A percentile compares a stretch with the other conserved stretches of the same genome.
phyloP scores from a whole-genome alignment of 345 rosid genomes.

The Camelina laxa region DNA sequence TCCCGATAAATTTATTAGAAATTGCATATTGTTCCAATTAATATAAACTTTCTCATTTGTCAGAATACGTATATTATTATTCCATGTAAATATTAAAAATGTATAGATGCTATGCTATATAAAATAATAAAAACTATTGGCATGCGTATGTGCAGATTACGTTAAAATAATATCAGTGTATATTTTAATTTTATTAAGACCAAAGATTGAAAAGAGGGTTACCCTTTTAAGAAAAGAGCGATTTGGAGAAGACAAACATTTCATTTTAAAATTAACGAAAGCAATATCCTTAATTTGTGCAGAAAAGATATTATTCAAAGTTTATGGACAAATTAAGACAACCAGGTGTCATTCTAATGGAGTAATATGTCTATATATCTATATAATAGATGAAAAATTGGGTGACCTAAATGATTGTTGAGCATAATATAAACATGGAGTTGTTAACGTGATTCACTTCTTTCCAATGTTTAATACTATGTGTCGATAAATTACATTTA shows the following conservation, averaged over 20 bases:
- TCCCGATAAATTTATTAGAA: background rate
- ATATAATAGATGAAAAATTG: too few relatives aligned
- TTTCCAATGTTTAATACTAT: too few relatives aligned
- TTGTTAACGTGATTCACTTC: too few relatives aligned
- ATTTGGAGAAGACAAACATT: background rate
- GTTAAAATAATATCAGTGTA: constrained; percentile 19
- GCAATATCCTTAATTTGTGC: background rate
- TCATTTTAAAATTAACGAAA: background rate
- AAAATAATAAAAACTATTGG: background rate
- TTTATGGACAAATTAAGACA: too few relatives aligned
- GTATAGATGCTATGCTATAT: background rate
- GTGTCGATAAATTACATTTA: too few relatives aligned
- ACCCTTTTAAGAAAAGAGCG: constrained; percentile 21
- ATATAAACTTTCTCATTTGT: background rate
- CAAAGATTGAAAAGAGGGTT: background rate
- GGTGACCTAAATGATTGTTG: too few relatives aligned
- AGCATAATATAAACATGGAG: too few relatives aligned
- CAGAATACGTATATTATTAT: background rate
- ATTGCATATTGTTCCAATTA: background rate
- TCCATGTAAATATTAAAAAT: background rate
- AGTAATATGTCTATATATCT: too few relatives aligned
- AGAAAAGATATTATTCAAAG: background rate
- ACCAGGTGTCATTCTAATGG: too few relatives aligned
- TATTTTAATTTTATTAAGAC: constrained; percentile 7
- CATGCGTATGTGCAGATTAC: constrained; percentile 29